Evolutionary conservation across 805 yeast species (phyloP).

Genomic region (Nakazawaea wickerhamii): DNA sequence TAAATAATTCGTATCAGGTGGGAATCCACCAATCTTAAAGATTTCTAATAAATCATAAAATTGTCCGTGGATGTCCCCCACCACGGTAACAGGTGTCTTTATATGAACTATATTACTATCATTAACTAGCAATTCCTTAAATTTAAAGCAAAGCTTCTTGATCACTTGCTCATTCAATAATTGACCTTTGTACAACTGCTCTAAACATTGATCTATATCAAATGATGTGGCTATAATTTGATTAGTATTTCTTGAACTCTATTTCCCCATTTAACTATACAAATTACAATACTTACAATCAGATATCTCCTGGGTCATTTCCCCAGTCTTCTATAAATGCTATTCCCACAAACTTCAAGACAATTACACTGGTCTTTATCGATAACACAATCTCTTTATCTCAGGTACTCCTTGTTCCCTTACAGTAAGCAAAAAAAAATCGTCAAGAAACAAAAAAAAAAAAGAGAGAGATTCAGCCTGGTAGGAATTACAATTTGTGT

Average conservation of each 20-base stretch:
- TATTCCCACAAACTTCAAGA: background rate
- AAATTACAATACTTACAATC: background rate
- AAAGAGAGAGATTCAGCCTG: background rate
- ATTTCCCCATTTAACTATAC: too few species aligned
- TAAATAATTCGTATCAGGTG: conserved; percentile 89
- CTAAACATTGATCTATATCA: conserved; percentile 69
- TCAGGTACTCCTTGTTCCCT: too few species aligned
- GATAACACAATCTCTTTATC: background rate
- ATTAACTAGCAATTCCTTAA: conserved; percentile 72
- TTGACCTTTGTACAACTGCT: conserved; percentile 55
- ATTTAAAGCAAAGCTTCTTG: conserved; percentile 67
- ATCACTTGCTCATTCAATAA: conserved; percentile 67
- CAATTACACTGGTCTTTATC: background rate
- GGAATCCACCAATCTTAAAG: conserved; percentile 86
- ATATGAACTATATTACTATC: conserved; percentile 88
- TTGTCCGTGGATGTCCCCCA: conserved; percentile 98
- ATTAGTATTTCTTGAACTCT: too few species aligned
- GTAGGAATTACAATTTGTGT: background rate
- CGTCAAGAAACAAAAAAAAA: background rate
- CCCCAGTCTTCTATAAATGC: background rate
- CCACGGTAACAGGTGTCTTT: conserved; percentile 85
- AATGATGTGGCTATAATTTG: conserved; percentile 17
- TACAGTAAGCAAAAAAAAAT: conserved; percentile 1
- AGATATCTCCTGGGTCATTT: conserved; percentile 5
- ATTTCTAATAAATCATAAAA: conserved; percentile 91